Evolutionary conservation across 768 basidiomycete genomes (phyloP).

Genomic region (Mrakia gelida): DNA sequence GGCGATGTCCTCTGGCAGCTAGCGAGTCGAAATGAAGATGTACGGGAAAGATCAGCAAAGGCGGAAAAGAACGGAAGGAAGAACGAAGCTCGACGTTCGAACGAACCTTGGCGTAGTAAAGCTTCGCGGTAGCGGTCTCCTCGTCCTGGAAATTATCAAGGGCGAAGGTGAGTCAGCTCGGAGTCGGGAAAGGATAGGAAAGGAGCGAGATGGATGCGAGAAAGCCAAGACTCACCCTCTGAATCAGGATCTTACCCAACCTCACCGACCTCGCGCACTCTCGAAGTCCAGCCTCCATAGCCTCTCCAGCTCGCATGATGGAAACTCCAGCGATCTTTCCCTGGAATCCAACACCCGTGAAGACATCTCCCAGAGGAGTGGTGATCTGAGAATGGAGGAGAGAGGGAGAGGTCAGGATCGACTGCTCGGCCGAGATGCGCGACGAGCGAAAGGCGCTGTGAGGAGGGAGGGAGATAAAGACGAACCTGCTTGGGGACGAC

Average conservation of each 20-base stretch:
- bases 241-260: constrained; percentile 97
- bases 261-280: constrained; percentile 87
- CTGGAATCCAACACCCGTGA: constrained; percentile 89
- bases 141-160: constrained; percentile 65
- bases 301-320: constrained; percentile 55
- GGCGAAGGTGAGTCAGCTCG: not conserved
- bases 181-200: not conserved
- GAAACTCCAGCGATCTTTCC: constrained; percentile 96
- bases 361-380: constrained; percentile 61
- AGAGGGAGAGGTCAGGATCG: constrained; percentile 45
- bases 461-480: not conserved
- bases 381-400: constrained; percentile 11
- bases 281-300: constrained; percentile 94
- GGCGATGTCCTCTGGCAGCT: constrained; percentile 92
- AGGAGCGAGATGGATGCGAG: not conserved
- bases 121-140: constrained; percentile 84
- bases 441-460: not conserved
- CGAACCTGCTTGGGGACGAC: constrained; percentile 56
- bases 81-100: not conserved
- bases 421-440: constrained; percentile 33
- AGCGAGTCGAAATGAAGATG: constrained; percentile 11
- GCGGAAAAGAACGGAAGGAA: constrained; percentile 38
- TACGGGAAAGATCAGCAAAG: too few relatives aligned
- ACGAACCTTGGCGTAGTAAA: constrained; percentile 79
- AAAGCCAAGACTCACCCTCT: constrained; percentile 58